phyloP scores from a whole-genome alignment of 2,329 filamentous ascomycete species.

The Neopestalotiopsis sp. region DNA sequence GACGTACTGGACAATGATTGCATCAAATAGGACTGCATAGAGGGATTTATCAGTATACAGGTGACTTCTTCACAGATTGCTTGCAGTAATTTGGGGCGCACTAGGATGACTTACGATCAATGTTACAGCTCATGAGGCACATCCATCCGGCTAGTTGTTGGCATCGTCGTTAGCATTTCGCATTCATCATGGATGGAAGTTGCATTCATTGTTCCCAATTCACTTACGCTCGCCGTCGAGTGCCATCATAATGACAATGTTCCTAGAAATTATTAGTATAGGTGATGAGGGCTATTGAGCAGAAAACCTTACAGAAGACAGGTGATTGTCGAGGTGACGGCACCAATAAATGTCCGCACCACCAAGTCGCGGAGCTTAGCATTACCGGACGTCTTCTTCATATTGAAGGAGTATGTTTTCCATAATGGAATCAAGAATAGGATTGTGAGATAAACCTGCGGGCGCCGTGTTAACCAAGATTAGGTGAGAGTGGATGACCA shows the following conservation, averaged over 20 bases:
- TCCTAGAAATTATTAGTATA: slow-evolving; percentile 41
- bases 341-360: slow-evolving; percentile 63
- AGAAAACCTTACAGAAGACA: slow-evolving; percentile 56
- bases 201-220: too few relatives aligned
- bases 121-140: slow-evolving; percentile 69
- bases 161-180: too few relatives aligned
- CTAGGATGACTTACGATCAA: slow-evolving; percentile 53
- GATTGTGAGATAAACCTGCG: slow-evolving; percentile 60
- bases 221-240: slow-evolving; percentile 57
- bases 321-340: slow-evolving; percentile 59
- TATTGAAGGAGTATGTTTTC: slow-evolving; percentile 13
- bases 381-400: slow-evolving; percentile 6
- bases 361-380: slow-evolving; percentile 5
- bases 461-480: not conserved
- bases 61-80: too few relatives aligned
- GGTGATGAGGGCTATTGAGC: not conserved
- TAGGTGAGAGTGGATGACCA: not conserved
- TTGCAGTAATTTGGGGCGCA: not conserved
- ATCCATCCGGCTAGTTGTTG: slow-evolving; percentile 56
- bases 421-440: slow-evolving; percentile 66
- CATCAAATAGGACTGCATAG: slow-evolving; percentile 61
- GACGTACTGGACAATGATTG: slow-evolving; percentile 67
- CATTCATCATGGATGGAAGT: too few relatives aligned
- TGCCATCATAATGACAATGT: slow-evolving; percentile 62
- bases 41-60: not conserved